phyloP scores from a whole-genome alignment of 768 basidiomycete genomes.

The Terana coerulea region DNA sequence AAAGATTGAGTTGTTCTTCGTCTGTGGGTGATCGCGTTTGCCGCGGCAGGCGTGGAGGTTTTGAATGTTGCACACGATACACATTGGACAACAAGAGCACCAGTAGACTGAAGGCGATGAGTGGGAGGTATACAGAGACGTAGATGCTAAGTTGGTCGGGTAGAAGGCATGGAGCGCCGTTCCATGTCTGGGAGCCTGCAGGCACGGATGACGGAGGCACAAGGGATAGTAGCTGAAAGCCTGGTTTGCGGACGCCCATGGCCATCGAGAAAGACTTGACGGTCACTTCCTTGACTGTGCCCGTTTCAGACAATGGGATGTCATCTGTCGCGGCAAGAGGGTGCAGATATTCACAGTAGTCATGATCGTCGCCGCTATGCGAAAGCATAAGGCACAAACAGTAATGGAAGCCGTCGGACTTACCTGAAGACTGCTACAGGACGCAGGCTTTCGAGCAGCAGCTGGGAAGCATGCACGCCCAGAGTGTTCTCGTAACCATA shows the following conservation, averaged over 20 bases:
- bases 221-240: slow-evolving; percentile 86
- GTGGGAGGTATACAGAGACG: slow-evolving; percentile 64
- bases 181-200: slow-evolving; percentile 32
- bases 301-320: slow-evolving; percentile 15
- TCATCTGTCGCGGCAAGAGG: slow-evolving; percentile 24
- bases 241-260: slow-evolving; percentile 80
- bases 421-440: slow-evolving; percentile 58
- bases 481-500: slow-evolving; percentile 84
- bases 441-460: slow-evolving; percentile 58
- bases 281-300: slow-evolving; percentile 65
- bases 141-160: slow-evolving; percentile 86
- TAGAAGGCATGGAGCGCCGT: slow-evolving; percentile 68
- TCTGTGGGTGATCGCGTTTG: slow-evolving; percentile 11
- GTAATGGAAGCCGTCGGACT: too few species aligned
- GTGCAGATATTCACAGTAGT: slow-evolving; percentile 83
- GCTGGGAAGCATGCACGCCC: slow-evolving; percentile 58
- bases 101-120: slow-evolving; percentile 56
- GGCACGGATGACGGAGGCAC: slow-evolving; percentile 35
- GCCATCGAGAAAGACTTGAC: slow-evolving; percentile 90
- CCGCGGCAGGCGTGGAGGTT: neutral
- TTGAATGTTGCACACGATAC: slow-evolving; percentile 16
- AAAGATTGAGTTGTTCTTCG: slow-evolving; percentile 6
- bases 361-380: slow-evolving; percentile 90
- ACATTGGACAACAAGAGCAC: slow-evolving; percentile 32
- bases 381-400: neutral